A percentile compares a stretch with the other conserved stretches of the same genome.
These are phyloP conservation scores for Stachybotrys chlorohalonatus DNA, from an alignment of 2,329 filamentous ascomycete genomes.

Conservation along the genomic window DNA sequence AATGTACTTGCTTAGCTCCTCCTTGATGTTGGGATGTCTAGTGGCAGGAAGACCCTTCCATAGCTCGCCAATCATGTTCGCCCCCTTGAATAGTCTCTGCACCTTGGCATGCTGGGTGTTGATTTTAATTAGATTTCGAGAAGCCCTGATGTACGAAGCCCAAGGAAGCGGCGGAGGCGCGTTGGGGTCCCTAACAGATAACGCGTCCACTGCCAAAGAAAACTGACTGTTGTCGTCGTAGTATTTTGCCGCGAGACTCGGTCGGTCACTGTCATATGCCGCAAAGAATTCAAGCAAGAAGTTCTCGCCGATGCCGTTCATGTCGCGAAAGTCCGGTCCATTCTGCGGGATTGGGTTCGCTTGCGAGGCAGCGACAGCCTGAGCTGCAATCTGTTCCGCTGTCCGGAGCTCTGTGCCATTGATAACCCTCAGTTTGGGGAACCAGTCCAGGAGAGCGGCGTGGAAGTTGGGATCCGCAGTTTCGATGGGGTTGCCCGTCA, in stretches of 20 bases:
- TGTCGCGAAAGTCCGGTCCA: conserved; percentile 64
- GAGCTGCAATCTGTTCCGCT: conserved; percentile 53
- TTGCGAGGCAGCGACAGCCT: conserved; percentile 37
- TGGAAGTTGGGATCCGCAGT: conserved; percentile 49
- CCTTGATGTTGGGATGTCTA: conserved; percentile 61
- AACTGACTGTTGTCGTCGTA: conserved; percentile 73
- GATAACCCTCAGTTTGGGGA: conserved; percentile 68
- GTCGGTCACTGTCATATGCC: conserved; percentile 64
- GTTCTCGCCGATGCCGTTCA: conserved; percentile 62
- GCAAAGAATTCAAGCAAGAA: conserved; percentile 69
- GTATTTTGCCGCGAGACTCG: conserved; percentile 51
- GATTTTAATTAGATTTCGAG: conserved; percentile 68
- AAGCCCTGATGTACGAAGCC: conserved; percentile 67
- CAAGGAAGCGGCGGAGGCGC: conserved; percentile 46
- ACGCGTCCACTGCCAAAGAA: conserved; percentile 63
- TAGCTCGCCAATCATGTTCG: conserved; percentile 52
- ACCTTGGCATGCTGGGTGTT: conserved; percentile 49
- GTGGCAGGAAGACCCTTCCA: conserved; percentile 67
- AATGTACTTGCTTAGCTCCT: conserved; percentile 64
- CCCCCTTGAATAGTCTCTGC: conserved; percentile 57
- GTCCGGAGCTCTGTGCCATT: conserved; percentile 69
- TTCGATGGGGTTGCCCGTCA: conserved; percentile 69
- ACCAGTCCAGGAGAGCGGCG: conserved; percentile 68
- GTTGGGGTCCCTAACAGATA: conserved; percentile 38
- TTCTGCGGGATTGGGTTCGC: conserved; percentile 52